Conservation (phyloP, 169 alveolate genomes). For the Cryptosporidium bovis region DNA sequence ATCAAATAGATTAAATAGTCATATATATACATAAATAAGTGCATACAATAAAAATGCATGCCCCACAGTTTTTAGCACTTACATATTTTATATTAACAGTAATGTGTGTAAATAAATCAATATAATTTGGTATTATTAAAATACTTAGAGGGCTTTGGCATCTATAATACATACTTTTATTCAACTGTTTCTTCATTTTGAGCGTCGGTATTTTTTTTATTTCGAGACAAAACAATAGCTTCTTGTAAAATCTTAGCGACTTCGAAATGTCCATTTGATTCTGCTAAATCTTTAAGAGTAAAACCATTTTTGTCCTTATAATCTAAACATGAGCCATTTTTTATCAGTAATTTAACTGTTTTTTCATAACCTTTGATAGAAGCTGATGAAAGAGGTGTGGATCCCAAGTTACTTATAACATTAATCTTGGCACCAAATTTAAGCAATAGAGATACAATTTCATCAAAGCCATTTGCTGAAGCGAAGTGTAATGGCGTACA, state of each 20-base stretch:
- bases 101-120: too few relatives aligned
- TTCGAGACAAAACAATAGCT: neutral
- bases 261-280: slow-evolving; percentile 39
- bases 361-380: slow-evolving; percentile 50
- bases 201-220: too few relatives aligned
- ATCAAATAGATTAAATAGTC: too few relatives aligned
- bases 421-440: slow-evolving; percentile 44
- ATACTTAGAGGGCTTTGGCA: too few relatives aligned
- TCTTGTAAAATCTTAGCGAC: slow-evolving; percentile 33
- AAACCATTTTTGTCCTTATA: slow-evolving; percentile 45
- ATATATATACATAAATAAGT: too few relatives aligned
- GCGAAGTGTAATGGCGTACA: slow-evolving; percentile 73
- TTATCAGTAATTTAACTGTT: slow-evolving; percentile 12
- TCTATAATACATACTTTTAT: too few relatives aligned
- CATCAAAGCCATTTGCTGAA: slow-evolving; percentile 47
- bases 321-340: slow-evolving; percentile 27
- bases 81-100: too few relatives aligned
- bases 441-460: slow-evolving; percentile 21
- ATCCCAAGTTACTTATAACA: slow-evolving; percentile 26
- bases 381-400: slow-evolving; percentile 52
- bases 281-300: slow-evolving; percentile 40
- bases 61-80: too few relatives aligned
- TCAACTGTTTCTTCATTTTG: too few relatives aligned
- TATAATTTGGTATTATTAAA: too few relatives aligned
- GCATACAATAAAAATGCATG: too few relatives aligned